A percentile compares a stretch with the other conserved stretches of the same genome.
These are phyloP conservation scores for Ophiostoma pallidulum DNA, from an alignment of 2,329 filamentous ascomycete genomes.

Conservation along the genomic window DNA sequence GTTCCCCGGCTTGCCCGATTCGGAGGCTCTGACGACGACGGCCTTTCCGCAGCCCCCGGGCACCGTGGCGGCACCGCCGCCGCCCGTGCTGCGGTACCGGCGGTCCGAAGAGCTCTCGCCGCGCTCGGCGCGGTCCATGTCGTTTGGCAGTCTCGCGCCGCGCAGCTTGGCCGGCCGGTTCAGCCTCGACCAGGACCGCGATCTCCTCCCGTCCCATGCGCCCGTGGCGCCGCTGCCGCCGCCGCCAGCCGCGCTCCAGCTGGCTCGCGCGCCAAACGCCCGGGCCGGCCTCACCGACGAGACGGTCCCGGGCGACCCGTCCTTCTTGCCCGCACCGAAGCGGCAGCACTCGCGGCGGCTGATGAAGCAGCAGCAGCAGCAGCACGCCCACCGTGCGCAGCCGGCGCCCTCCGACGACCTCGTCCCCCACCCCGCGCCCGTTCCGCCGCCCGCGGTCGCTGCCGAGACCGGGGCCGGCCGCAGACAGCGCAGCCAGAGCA, in stretches of 20 bases:
- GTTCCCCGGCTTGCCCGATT: neutral
- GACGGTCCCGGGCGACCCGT: slow-evolving; percentile 48
- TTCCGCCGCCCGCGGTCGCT: slow-evolving; percentile 14
- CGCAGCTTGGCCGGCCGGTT: slow-evolving; percentile 8
- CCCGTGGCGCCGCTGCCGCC: slow-evolving; percentile 19
- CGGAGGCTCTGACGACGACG: neutral
- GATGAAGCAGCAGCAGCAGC: slow-evolving; percentile 37
- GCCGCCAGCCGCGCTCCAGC: slow-evolving; percentile 43
- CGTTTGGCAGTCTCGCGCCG: slow-evolving; percentile 7
- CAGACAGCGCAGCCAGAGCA: too few species aligned
- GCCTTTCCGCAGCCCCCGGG: neutral
- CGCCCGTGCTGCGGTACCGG: slow-evolving; percentile 9
- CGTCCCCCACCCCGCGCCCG: slow-evolving; percentile 12
- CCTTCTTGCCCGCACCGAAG: slow-evolving; percentile 45
- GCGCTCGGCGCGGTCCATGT: slow-evolving; percentile 12
- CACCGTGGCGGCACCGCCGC: neutral
- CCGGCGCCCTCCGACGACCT: neutral
- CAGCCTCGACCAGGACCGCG: slow-evolving; percentile 14
- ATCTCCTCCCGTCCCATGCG: slow-evolving; percentile 21
- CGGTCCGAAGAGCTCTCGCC: slow-evolving; percentile 23
- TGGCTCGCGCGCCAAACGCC: slow-evolving; percentile 53
- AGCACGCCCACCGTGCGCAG: slow-evolving; percentile 1
- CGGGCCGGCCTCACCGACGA: slow-evolving; percentile 54
- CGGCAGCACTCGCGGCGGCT: slow-evolving; percentile 44
- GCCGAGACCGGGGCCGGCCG: slow-evolving; percentile 3